A percentile compares a stretch with the other conserved stretches of the same genome.
phyloP scores from a whole-genome alignment of 495 filamentous ascomycete genomes.

The Podospora sp. region DNA sequence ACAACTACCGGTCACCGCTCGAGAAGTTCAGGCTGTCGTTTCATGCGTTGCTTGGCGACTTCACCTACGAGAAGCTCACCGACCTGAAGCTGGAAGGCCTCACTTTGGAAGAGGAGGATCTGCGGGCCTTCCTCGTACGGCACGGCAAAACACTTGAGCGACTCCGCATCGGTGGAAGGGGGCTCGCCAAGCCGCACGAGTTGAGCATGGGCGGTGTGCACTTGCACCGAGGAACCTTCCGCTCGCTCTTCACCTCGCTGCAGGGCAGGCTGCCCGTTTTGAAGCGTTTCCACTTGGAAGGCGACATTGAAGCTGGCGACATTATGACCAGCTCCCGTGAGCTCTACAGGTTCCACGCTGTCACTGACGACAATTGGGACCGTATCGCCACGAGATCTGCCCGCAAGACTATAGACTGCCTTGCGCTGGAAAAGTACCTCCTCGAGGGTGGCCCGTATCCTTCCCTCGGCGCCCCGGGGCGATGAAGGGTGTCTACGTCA shows the following conservation, averaged over 20 bases:
- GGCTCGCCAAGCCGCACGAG: conserved; percentile 44
- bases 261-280: conserved; percentile 40
- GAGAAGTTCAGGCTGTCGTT: conserved; percentile 49
- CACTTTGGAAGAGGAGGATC: conserved; percentile 48
- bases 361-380: conserved; percentile 48
- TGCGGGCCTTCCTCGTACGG: conserved; percentile 45
- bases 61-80: conserved; percentile 43
- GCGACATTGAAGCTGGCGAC: conserved; percentile 48
- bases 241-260: conserved; percentile 43
- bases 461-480: conserved; percentile 18
- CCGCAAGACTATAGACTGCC: conserved; percentile 44
- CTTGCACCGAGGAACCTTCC: conserved; percentile 48
- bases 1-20: conserved; percentile 41
- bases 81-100: conserved; percentile 50
- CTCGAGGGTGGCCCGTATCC: conserved; percentile 47
- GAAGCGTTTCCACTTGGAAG: conserved; percentile 48
- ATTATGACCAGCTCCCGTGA: conserved; percentile 42
- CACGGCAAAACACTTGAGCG: conserved; percentile 46
- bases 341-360: conserved; percentile 47
- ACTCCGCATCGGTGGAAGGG: conserved; percentile 49
- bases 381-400: conserved; percentile 32
- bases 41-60: conserved; percentile 41
- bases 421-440: conserved; percentile 46
- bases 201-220: conserved; percentile 47
- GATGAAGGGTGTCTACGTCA: not conserved